Evolutionary conservation across 495 filamentous ascomycete species (phyloP), one percentile per base, ranked within the genome.

Genomic region (Friedmanniomyces endolithicus): DNA sequence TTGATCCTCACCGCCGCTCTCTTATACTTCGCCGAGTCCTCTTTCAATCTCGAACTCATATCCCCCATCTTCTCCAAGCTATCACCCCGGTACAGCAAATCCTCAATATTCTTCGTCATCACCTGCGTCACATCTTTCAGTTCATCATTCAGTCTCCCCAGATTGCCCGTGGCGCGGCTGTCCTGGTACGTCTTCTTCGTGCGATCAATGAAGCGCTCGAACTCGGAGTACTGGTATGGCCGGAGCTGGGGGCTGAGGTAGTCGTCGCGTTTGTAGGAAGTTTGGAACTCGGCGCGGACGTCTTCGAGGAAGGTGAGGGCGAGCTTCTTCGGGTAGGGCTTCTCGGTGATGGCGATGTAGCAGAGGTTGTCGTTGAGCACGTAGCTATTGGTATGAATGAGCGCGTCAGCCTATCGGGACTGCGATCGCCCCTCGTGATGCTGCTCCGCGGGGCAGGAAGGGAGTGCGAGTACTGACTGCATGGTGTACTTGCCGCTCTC

Each of bases 81-180:
- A 65, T 97, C 92, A 9, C 92, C 92, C 51, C 92, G 77, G 65
- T 99, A 99, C 54, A 99, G 69, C 65, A 99, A 70, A 68, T 99
- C 92, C 73, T 99, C 92, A 64, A 99, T 99, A 68, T 99, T 99
- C 78, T 97, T 99, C 31, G 92, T 97, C 92, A 99, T 99, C 60
- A 97, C 90, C 70, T 94, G 88, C 14, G 92, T 96, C 50, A 99
- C 92, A 77, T 97, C 92, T 63, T 88, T 82, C 41, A 99, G 78
- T 75, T 99, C 92, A 66, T 95, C 87, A 63, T 96, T 95, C 58
- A 95, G 71, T 63, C 87, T 86, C 67, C 88, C 87, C 40, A 96
- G 76, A 68, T 95, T 96, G 56, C 77, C 74, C 6, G 86, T 82
- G 4, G 94, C 92, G 54, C 94, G 86, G 51, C 82, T 82, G 67